Evolutionary conservation across 2,329 filamentous ascomycete genomes (phyloP), one percentile per base, ranked within the genome.

Genomic region (Exophiala calicioides): DNA sequence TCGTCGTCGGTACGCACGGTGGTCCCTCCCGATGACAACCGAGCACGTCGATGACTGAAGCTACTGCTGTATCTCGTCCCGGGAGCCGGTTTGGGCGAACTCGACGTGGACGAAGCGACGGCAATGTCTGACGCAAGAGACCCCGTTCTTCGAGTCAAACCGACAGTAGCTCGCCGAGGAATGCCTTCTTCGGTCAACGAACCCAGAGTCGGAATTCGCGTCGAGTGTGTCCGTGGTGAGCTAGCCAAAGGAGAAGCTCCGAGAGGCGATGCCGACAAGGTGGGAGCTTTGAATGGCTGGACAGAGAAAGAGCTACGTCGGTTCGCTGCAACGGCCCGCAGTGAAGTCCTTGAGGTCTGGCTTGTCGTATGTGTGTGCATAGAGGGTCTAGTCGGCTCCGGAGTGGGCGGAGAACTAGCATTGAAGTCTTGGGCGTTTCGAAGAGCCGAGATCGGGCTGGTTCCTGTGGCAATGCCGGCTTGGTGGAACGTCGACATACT

Each of bases 251-350:
- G 66, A 30, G 77, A 69, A 30, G 74, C 70, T 3, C 72, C 68
- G n/a, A 77, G 74, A 13, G 90, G 91, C 3, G 90, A 96, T 3
- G 87, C 89, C 2, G 90, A 95, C n/a, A 97, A 74, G 1, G 91
- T 94, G 8, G 91, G 91, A 10, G 90, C 88, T 68, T 98, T 98
- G 74, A 98, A 98, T 0, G 91, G 90, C 59, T 94, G 88, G 60
- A 96, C 95, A 1, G 88, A 94, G 16, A 95, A 81, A 0, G 89
- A 96, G 5, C 87, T 84, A 42, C 89, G 81, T 58, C 90, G 80
- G 42, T 77, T 77, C 36, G 78, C 70, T 16, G 68, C 61, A 10
- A 72, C 67, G 5, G 72, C 72, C 29, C 73, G 69, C 46, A 72
- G 66, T 42, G 69, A 76, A 46, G 68, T 74, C 60, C 72, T 79